These are phyloP conservation scores for Erythrobasidium yunnanense DNA, from an alignment of 768 basidiomycete species.

Conservation along the genomic window DNA sequence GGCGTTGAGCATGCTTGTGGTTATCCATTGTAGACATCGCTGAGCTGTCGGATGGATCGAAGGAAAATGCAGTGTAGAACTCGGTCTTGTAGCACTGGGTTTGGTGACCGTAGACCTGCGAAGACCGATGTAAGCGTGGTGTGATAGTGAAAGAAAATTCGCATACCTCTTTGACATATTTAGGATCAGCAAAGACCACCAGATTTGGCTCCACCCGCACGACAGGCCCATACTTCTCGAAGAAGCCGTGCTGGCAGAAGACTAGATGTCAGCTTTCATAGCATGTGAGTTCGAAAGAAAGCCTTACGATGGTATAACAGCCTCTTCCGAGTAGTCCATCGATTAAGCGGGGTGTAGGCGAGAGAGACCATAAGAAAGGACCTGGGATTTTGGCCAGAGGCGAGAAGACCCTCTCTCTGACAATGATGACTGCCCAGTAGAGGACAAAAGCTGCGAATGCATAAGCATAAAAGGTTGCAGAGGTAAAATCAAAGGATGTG, in stretches of 20 bases:
- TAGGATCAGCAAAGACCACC: conserved; percentile 1
- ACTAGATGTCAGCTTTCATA: too few relatives aligned
- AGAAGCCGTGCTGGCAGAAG: not conserved
- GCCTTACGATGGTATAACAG: too few relatives aligned
- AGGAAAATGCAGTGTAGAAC: conserved; percentile 1
- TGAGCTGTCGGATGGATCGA: not conserved
- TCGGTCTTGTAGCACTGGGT: too few relatives aligned
- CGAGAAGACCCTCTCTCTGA: not conserved
- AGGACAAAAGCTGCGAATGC: not conserved
- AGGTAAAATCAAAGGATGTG: not conserved
- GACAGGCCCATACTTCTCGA: conserved; percentile 3
- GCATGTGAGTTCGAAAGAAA: too few relatives aligned
- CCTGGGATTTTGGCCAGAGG: not conserved
- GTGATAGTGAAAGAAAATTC: too few relatives aligned
- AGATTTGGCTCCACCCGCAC: conserved; percentile 3
- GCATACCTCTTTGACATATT: too few relatives aligned
- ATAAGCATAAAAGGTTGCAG: not conserved
- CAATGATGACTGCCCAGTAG: not conserved
- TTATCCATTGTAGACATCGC: conserved; percentile 8
- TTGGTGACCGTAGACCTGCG: too few relatives aligned
- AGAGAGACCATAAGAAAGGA: not conserved
- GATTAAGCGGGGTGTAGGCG: not conserved
- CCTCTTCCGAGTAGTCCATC: not conserved
- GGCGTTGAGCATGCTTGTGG: not conserved
- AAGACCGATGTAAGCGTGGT: too few relatives aligned